These are phyloP conservation scores for Centrapalus pauciflorus DNA, from an alignment of 129 eudicot species.

Conservation along the genomic window DNA sequence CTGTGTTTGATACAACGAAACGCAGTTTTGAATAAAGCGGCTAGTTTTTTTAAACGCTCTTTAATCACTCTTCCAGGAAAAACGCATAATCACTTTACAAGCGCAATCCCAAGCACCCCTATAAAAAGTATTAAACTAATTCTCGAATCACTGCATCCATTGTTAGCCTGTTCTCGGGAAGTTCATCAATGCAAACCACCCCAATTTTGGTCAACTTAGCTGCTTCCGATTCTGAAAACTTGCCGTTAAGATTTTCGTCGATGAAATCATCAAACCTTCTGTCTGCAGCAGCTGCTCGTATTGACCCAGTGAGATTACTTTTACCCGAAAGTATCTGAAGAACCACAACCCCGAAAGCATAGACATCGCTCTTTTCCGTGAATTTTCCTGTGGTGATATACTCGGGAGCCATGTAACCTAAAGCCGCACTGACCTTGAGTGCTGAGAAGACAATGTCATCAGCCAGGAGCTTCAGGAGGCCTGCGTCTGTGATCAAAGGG, in stretches of 20 bases:
- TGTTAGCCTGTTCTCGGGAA: slow-evolving; percentile 61
- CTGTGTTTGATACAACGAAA: too few species aligned
- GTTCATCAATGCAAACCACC: slow-evolving; percentile 52
- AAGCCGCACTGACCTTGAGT: slow-evolving; percentile 87
- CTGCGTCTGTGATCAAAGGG: slow-evolving; percentile 68
- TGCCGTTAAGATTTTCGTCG: slow-evolving; percentile 51
- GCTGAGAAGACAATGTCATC: slow-evolving; percentile 85
- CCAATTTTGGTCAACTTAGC: slow-evolving; percentile 45
- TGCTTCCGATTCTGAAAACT: slow-evolving; percentile 46
- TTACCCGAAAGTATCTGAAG: slow-evolving; percentile 77
- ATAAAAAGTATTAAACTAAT: not conserved
- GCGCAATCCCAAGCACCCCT: too few species aligned
- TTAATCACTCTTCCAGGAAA: too few species aligned
- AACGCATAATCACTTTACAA: too few species aligned
- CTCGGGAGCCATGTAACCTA: slow-evolving; percentile 96
- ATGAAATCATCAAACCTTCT: slow-evolving; percentile 41
- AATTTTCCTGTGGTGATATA: slow-evolving; percentile 84
- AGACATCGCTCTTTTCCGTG: slow-evolving; percentile 87
- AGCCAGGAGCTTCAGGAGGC: slow-evolving; percentile 76
- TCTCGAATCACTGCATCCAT: slow-evolving; percentile 53
- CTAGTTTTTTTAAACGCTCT: too few species aligned
- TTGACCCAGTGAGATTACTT: slow-evolving; percentile 35
- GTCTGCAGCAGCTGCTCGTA: slow-evolving; percentile 52
- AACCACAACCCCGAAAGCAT: slow-evolving; percentile 79
- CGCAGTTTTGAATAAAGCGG: too few species aligned